Base-by-base conservation (phyloP, 352 stramenopile genomes). In the Phytophthora sojae region DNA sequence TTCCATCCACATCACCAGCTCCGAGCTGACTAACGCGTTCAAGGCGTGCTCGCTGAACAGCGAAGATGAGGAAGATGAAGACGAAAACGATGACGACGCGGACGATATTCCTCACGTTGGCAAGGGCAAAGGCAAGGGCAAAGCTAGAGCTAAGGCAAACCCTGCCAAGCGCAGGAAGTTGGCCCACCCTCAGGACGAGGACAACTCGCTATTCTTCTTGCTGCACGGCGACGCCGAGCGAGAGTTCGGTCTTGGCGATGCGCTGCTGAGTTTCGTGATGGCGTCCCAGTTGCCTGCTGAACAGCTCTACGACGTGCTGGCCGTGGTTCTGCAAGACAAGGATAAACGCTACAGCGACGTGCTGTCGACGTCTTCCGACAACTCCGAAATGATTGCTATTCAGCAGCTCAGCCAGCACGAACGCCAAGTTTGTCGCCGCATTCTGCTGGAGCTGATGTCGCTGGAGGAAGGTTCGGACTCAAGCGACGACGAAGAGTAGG, bases 181-280 rank as follows among this genome's bases (percentile, higher is more conserved):
- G 37, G 80, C 73, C 45, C 69, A 73, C 8, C 32, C 61, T 15
- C 54, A 66, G 7, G 59, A 63, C 7, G 69, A 76, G 8, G 66
- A 64, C 21, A 69, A 71, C 51, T 55, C 65, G 14, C 62, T 90
- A 8, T 81, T 85, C 60, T 94, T 94, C 50, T 61, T 77, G 26
- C 66, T 94, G 11, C 73, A 91, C 44, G 78, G 75, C 30, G 70
- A 90, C 39, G 75, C 69, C n/a, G 55, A 75, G 11, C 63, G 67
- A 23, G 83, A 92, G 56, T 94, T 90, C 45, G 86, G 86, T 7
- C 81, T 94, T 15, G 71, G 71, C 17, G 84, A 92, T n/a, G 76
- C 76, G 37, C 63, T 94, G 63, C 69, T 91, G 65, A 82, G 69
- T 52, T 94, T 89, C 64, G 81, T 94, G 17, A 79, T 91, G 58